Base-by-base conservation (phyloP, 768 basidiomycete genomes). In the Tephrocybe rancida region DNA sequence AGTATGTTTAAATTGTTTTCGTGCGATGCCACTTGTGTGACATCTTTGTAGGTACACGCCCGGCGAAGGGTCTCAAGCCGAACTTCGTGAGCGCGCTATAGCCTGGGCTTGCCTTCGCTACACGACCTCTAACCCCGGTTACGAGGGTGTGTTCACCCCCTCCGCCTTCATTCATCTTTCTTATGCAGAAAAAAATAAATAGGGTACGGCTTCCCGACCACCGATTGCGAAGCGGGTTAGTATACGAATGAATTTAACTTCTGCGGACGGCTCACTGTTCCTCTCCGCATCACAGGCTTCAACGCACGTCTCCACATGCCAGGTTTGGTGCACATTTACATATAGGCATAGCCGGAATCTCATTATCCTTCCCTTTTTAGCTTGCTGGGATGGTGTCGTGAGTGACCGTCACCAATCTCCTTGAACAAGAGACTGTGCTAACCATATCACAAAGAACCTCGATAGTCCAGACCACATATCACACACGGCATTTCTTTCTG, bases 351-450 rank as follows among this genome's bases (percentile, higher is more conserved):
- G 55, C 45, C 6, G 30, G 30, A 6, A 32, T 6, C 13, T 32
- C 6, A 13, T 7, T 13, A 7, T 32, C 6, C 30, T 59, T 55
- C 26, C 38, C 5, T 13, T 8, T 42, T 10, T 14, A 63, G 71
- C 73, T 3, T 74, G 73, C 60, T 75, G 75, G 73, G 72, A 75
- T 54, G 73, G 75, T 16, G 59, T 65, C 16, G 73, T 73, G 57
- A 49, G 69, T 61, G 6, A 50, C 45, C 30, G 30, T 32, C 13
- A n/a, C 30, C 6, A 21, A 22, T 41, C 21, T 41, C 6, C 21
- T 11, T n/a, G n/a, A n/a, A n/a, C n/a, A 21, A 21, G n/a, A n/a
- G 21, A 6, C 5, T 41, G 13, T 13, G 3, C 29, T 2, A 9
- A 16, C 1, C 9, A 39, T 54, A 10, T 38, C 18, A 3, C 24